Conservation (phyloP, 768 basidiomycete species). For the Kwoniella dendrophila region DNA sequence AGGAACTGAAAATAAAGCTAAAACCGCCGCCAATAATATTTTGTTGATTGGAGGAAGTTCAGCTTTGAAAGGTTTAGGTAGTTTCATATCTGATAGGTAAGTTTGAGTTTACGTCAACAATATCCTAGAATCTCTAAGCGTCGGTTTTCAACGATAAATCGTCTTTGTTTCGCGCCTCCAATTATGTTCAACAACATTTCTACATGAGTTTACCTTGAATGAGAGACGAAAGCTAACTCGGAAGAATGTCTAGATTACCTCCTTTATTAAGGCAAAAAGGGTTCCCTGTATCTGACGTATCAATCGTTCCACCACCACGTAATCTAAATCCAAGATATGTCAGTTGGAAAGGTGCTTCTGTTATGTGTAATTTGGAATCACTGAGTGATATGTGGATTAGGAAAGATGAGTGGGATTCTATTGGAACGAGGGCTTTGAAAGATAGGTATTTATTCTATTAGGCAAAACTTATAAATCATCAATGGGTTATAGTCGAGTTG, state of each 20-base stretch:
- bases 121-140: background rate
- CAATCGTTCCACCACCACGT: constrained; percentile 91
- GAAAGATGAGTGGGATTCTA: constrained; percentile 68
- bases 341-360: constrained; percentile 92
- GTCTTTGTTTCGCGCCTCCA: no score
- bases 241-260: constrained; percentile 28
- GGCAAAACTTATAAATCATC: no score
- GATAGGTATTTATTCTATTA: constrained; percentile 52
- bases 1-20: constrained; percentile 47
- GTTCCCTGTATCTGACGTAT: constrained; percentile 57
- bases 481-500: no score
- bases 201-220: background rate
- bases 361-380: constrained; percentile 88
- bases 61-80: constrained; percentile 41
- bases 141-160: no score
- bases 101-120: background rate
- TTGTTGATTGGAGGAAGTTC: constrained; percentile 46
- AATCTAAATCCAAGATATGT: constrained; percentile 87
- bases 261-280: constrained; percentile 43
- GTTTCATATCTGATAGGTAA: constrained; percentile 46
- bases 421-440: constrained; percentile 57
- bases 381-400: constrained; percentile 88
- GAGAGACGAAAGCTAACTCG: background rate
- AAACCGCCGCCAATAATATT: constrained; percentile 35
- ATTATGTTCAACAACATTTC: no score